Percentiles rank a stretch among this genome's conserved stretches.
Conservation (phyloP, 768 basidiomycete genomes). For the Steccherinum ochraceum region DNA sequence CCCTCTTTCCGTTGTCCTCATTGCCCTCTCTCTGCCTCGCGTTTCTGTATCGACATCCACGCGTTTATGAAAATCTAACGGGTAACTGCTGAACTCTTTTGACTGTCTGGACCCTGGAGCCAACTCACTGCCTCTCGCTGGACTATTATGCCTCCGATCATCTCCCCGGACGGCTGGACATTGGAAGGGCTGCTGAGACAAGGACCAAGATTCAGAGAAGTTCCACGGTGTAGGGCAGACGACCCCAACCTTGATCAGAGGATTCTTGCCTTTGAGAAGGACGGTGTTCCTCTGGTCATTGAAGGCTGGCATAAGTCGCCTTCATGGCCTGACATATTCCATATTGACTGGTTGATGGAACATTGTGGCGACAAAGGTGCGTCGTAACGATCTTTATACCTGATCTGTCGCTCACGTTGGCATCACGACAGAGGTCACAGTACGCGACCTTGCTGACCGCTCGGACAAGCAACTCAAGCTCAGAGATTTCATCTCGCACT, state of each 20-base stretch:
- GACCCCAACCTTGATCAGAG: conserved; percentile 13
- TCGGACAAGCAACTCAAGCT: conserved; percentile 47
- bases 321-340: conserved; percentile 55
- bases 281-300: conserved; percentile 59
- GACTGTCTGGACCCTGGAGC: too few relatives aligned
- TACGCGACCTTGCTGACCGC: conserved; percentile 58
- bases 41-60: too few relatives aligned
- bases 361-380: conserved; percentile 20
- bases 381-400: too few relatives aligned
- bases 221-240: conserved; percentile 34
- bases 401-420: too few relatives aligned
- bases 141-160: background rate
- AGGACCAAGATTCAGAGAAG: conserved; percentile 35
- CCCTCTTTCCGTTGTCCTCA: too few relatives aligned
- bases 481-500: conserved; percentile 41
- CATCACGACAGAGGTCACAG: conserved; percentile 43
- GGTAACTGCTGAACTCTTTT: too few relatives aligned
- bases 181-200: conserved; percentile 32
- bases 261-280: conserved; percentile 40
- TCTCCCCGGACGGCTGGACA: conserved; percentile 46
- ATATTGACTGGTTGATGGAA: conserved; percentile 43
- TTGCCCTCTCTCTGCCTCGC: too few relatives aligned
- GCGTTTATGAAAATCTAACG: too few relatives aligned
- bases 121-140: too few relatives aligned
- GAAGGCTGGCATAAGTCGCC: conserved; percentile 49